phyloP scores from a whole-genome alignment of 495 filamentous ascomycete species.

The Neurospora pannonica region DNA sequence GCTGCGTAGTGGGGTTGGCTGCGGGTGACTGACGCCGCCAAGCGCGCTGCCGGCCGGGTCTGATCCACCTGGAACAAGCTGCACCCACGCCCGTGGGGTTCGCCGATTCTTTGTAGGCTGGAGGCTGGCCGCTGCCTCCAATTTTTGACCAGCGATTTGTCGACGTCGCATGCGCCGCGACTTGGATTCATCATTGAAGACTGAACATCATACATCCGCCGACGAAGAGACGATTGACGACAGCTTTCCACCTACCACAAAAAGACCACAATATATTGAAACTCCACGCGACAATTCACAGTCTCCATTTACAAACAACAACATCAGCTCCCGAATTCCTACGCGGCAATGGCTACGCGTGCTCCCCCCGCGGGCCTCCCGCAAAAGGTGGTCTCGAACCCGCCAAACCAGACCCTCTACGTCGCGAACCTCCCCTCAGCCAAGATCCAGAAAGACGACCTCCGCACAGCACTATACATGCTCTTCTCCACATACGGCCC shows the following conservation, averaged over 20 bases:
- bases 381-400: conserved; percentile 34
- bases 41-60: not conserved
- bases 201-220: not conserved
- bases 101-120: not conserved
- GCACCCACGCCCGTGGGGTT: not conserved
- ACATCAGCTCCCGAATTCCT: not conserved
- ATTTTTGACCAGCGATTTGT: not conserved
- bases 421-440: conserved; percentile 70
- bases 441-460: conserved; percentile 77
- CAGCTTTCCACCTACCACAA: not conserved
- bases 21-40: not conserved
- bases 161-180: not conserved
- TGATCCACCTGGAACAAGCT: not conserved
- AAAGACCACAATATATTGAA: not conserved
- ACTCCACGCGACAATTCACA: not conserved
- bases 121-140: not conserved
- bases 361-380: conserved; percentile 25
- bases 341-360: conserved; percentile 25
- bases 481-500: conserved; percentile 90
- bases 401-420: conserved; percentile 56
- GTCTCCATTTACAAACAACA: not conserved
- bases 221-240: not conserved
- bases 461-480: conserved; percentile 77
- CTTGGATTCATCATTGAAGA: not conserved
- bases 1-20: not conserved